Base-by-base conservation (phyloP, 2,329 filamentous ascomycete genomes). In the Fusarium gaditjirri region DNA sequence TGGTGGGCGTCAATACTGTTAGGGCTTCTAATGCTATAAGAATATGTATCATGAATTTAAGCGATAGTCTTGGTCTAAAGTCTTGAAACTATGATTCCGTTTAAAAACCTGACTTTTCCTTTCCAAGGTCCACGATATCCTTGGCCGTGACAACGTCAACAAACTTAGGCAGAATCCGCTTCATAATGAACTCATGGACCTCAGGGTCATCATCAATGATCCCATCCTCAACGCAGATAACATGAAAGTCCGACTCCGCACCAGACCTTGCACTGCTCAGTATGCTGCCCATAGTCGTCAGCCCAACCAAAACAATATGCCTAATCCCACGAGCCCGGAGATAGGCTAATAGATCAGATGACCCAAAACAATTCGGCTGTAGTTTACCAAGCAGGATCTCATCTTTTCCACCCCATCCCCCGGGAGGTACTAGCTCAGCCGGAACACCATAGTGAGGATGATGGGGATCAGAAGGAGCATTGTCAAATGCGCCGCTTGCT, bases 51-150 rank as follows among this genome's bases (percentile, higher is more conserved):
- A 2, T 25, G 47, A 35, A 25, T 21, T 14, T 12, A 35, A 23
- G 16, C 6, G n/a, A 23, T 10, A 2, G 8, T 19, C 1, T 10
- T 19, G 0, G 11, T 23, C 6, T 19, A 3, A 11, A 19, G n/a
- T 23, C 0, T 36, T 10, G 19, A 10, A 36, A 19, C 12, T 16
- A 19, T 6, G 1, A 13, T 19, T 1, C 16, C 2, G 11, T 14
- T 8, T 19, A 35, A 3, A 11, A 8, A 19, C 11, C 10, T 14
- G 4, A 21, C n/a, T 11, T 33, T 50, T 10, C n/a, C 2, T 33
- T 25, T 19, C 16, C 17, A 0, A 50, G 29, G 17, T 5, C 9
- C 29, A 50, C 33, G 1, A 58, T 4, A 8, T 39, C 27, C 33
- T 52, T 52, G 9, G 3, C 5, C 0, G 27, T 25, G 12, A 33